Base-by-base conservation (phyloP, 2,329 filamentous ascomycete genomes). In the Colletotrichum gigasporum region DNA sequence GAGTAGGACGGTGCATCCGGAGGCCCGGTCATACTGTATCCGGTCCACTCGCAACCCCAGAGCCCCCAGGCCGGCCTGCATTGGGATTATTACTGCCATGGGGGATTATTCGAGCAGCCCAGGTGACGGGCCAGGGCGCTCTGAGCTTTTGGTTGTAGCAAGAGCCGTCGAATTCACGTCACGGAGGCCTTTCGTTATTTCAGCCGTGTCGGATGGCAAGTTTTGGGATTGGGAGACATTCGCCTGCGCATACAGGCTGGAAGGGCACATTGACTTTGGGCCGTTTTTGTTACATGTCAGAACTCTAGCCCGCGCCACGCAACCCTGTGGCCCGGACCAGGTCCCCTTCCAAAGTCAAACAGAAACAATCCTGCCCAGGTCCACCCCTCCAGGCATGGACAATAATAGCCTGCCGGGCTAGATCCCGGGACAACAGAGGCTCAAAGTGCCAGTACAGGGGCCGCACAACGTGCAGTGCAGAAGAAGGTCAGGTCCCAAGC, bases 281-380 rank as follows among this genome's bases (percentile, higher is more conserved):
- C 39, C 53, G 9, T 45, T 12, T 18, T 26, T 45, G 42, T 63
- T 63, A 63, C 57, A 51, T 47, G 57, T 65, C 62, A 63, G 32
- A 60, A 63, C 35, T 50, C 16, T 56, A 20, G 37, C 35, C 50
- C 50, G 26, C 28, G 42, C 57, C 50, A 50, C 41, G 18, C 48
- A 55, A 56, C 62, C 58, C 37, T 45, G 51, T 30, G 41, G 42
- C 45, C n/a, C 30, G 35, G 57, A 47, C 30, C 42, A 56, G 57
- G 28, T 35, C 32, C 58, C 35, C 41, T 48, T 37, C n/a, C 14
- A 35, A 42, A 62, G 57, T 55, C 56, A 63, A 56, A 65, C 57
- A 50, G 50, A 63, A 62, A 63, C 57, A 44, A 47, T 55, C 32
- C 48, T n/a, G 16, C 28, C 2, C 26, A 28, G 34, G 41, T 20